Conservation (phyloP, 352 stramenopile genomes). For the Phytophthora cryptogea region DNA sequence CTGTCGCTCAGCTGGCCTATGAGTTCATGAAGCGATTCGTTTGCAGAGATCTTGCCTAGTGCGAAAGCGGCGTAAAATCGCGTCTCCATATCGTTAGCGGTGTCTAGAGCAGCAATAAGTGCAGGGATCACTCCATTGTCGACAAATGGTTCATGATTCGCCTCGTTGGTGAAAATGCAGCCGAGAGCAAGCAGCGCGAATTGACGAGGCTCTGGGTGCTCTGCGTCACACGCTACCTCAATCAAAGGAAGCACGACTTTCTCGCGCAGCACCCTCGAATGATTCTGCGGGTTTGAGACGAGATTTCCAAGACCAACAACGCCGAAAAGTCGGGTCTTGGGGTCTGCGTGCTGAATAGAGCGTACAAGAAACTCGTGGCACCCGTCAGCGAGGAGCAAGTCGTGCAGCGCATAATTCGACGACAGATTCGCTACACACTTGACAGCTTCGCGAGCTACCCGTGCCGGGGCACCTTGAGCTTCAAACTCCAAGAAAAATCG, state of each 20-base stretch:
- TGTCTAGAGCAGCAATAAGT: constrained; percentile 68
- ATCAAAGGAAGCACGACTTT: constrained; percentile 66
- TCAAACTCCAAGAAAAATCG: constrained; percentile 82
- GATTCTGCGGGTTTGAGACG: constrained; percentile 81
- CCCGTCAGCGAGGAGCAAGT: constrained; percentile 74
- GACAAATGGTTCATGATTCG: constrained; percentile 74
- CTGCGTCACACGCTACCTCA: constrained; percentile 43
- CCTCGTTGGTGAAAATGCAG: constrained; percentile 75
- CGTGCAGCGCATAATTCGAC: constrained; percentile 88
- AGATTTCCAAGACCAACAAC: constrained; percentile 92
- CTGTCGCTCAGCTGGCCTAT: constrained; percentile 61
- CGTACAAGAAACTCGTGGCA: constrained; percentile 84
- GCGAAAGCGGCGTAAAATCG: constrained; percentile 94
- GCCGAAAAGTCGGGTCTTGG: constrained; percentile 83
- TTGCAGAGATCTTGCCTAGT: constrained; percentile 93
- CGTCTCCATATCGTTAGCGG: constrained; percentile 86
- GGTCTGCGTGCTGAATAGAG: constrained; percentile 64
- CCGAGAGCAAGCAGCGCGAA: constrained; percentile 89
- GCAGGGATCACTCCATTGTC: constrained; percentile 67
- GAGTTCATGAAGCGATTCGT: constrained; percentile 66
- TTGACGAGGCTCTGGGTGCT: constrained; percentile 53
- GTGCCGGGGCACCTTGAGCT: constrained; percentile 22
- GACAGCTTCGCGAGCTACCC: constrained; percentile 64
- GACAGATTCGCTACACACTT: constrained; percentile 80
- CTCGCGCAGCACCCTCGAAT: constrained; percentile 71